phyloP scores from a whole-genome alignment of 2,329 filamentous ascomycete species.

The Ceratocystis ficicola region DNA sequence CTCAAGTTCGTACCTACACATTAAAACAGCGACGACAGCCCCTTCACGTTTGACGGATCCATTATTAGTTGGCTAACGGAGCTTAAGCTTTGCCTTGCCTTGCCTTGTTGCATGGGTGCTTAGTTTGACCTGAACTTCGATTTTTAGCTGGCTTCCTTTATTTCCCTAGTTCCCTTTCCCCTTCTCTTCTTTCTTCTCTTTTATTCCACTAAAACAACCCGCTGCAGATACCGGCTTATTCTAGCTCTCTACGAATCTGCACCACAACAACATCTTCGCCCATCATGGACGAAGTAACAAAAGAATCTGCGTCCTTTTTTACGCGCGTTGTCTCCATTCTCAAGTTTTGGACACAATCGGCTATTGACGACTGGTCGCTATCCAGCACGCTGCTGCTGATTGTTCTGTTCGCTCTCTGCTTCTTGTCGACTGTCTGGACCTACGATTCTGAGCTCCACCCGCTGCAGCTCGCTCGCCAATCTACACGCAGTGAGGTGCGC shows the following conservation, averaged over 20 bases:
- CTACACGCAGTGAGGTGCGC: conserved; percentile 63
- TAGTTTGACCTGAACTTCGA: neutral
- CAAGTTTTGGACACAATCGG: conserved; percentile 55
- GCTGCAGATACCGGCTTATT: neutral
- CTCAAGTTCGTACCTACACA: neutral
- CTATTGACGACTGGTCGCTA: conserved; percentile 45
- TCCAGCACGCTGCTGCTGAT: conserved; percentile 41
- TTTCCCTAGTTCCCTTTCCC: neutral
- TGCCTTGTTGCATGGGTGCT: neutral
- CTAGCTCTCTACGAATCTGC: neutral
- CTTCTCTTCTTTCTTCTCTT: neutral
- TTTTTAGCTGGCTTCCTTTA: neutral
- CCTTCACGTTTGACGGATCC: neutral
- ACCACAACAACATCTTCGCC: neutral
- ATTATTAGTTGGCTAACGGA: neutral
- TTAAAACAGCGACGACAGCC: neutral
- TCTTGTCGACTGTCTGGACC: conserved; percentile 57
- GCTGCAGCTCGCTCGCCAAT: conserved; percentile 76
- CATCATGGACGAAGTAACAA: neutral
- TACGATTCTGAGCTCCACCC: conserved; percentile 86
- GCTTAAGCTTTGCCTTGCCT: neutral
- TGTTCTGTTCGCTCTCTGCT: conserved; percentile 52
- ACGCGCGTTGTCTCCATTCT: conserved; percentile 46
- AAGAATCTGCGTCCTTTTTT: conserved; percentile 19
- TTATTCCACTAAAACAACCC: neutral